Conservation (phyloP, 306 rosid species). For the Trifolium fragiferum region DNA sequence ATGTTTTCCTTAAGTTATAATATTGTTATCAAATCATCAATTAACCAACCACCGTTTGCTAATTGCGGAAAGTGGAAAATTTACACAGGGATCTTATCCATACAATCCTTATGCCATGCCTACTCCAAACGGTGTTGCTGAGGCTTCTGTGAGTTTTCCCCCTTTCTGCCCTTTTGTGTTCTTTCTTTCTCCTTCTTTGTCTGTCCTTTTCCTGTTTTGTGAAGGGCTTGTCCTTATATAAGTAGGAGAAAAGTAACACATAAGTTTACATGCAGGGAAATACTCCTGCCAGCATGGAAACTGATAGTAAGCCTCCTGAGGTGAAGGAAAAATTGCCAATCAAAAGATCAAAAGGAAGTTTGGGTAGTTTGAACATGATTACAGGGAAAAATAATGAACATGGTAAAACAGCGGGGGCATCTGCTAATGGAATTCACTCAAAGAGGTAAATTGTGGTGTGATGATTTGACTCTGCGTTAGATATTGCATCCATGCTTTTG, state of each 20-base stretch:
- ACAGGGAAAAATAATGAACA: slow-evolving; percentile 88
- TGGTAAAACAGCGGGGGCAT: slow-evolving; percentile 74
- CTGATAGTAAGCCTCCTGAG: slow-evolving; percentile 83
- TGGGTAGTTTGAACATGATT: slow-evolving; percentile 96
- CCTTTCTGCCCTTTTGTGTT: slow-evolving; percentile 23
- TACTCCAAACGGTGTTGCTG: slow-evolving; percentile 89
- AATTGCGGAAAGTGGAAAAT: background rate
- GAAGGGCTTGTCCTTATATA: slow-evolving; percentile 37
- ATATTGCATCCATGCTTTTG: background rate
- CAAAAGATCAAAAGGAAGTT: slow-evolving; percentile 97
- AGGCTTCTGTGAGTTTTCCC: slow-evolving; percentile 81
- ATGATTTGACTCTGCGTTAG: background rate
- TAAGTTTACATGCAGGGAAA: slow-evolving; percentile 72
- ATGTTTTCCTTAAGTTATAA: slow-evolving; percentile 41
- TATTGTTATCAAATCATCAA: slow-evolving; percentile 34
- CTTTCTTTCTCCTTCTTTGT: slow-evolving; percentile 23
- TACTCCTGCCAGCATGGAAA: slow-evolving; percentile 79
- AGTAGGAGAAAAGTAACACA: slow-evolving; percentile 40
- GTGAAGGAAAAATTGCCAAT: slow-evolving; percentile 91
- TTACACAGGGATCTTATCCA: slow-evolving; percentile 91
- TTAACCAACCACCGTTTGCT: slow-evolving; percentile 23
- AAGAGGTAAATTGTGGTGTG: slow-evolving; percentile 68
- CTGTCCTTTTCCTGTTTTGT: slow-evolving; percentile 16
- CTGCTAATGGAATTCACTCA: slow-evolving; percentile 82
- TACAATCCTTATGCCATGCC: slow-evolving; percentile 94